phyloP scores from a whole-genome alignment of 2,329 filamentous ascomycete species.

The Aspergillus pseudotamarii region DNA sequence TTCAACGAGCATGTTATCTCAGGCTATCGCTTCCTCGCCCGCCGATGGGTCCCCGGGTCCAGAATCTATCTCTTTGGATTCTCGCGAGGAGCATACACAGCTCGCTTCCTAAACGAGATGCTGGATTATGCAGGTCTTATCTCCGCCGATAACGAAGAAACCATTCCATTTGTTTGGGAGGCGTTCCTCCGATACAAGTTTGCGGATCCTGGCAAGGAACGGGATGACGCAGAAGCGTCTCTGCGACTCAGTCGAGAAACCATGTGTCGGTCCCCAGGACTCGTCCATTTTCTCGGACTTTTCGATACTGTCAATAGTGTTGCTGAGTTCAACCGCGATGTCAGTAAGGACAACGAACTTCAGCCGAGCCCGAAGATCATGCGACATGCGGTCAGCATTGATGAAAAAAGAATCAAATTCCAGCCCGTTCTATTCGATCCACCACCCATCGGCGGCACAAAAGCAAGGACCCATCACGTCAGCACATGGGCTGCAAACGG shows the following conservation, averaged over 20 bases:
- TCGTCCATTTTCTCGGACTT: slow-evolving; percentile 27
- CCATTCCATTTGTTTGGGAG: slow-evolving; percentile 23
- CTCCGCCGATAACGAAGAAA: slow-evolving; percentile 24
- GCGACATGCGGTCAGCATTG: slow-evolving; percentile 57
- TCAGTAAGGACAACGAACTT: slow-evolving; percentile 13
- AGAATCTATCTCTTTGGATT: slow-evolving; percentile 30
- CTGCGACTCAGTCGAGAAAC: slow-evolving; percentile 18
- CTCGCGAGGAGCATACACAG: slow-evolving; percentile 28
- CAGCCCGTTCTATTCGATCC: slow-evolving; percentile 24
- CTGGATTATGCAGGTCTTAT: slow-evolving; percentile 24
- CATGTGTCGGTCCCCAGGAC: slow-evolving; percentile 20
- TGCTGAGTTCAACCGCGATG: slow-evolving; percentile 21
- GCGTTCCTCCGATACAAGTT: slow-evolving; percentile 21
- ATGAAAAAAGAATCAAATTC: slow-evolving; percentile 58
- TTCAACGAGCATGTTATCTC: slow-evolving; percentile 25
- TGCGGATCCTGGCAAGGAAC: slow-evolving; percentile 9
- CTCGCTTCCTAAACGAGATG: slow-evolving; percentile 28
- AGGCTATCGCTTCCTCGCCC: slow-evolving; percentile 25
- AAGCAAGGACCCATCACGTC: slow-evolving; percentile 3
- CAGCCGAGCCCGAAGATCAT: slow-evolving; percentile 48
- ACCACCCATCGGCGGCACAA: background rate
- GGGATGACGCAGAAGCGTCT: slow-evolving; percentile 5
- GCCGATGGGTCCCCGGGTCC: slow-evolving; percentile 18
- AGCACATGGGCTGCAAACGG: slow-evolving; percentile 26
- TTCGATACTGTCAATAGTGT: slow-evolving; percentile 33